A percentile compares a stretch with the other conserved stretches of the same genome.
phyloP scores from a whole-genome alignment of 2,329 filamentous ascomycete genomes.

The Trichoderma arundinaceum region DNA sequence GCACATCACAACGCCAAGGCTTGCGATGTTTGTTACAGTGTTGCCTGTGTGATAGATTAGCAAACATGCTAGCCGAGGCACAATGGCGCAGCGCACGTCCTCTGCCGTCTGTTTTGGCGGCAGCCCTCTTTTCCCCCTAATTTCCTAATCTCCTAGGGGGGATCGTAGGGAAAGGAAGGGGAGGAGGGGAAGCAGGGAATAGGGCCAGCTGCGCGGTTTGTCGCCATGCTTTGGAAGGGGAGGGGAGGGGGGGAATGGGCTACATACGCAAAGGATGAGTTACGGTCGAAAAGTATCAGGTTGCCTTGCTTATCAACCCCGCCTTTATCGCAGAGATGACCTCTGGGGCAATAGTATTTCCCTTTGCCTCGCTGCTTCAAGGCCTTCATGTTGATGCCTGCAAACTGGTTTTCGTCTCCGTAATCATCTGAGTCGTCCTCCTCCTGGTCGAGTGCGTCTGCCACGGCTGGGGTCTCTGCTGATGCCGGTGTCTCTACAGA shows the following conservation, averaged over 20 bases:
- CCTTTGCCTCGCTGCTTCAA: constrained; percentile 50
- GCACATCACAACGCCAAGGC: constrained; percentile 48
- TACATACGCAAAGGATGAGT: constrained; percentile 50
- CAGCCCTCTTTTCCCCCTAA: neutral
- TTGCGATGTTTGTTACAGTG: constrained; percentile 53
- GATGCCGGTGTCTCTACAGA: constrained; percentile 33
- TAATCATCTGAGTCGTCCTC: constrained; percentile 44
- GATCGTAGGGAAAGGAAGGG: neutral
- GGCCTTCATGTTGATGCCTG: constrained; percentile 48
- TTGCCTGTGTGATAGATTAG: constrained; percentile 42
- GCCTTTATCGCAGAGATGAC: constrained; percentile 47
- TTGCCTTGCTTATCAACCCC: constrained; percentile 49
- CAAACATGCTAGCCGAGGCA: constrained; percentile 19
- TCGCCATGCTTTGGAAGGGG: neutral
- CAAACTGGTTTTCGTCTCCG: constrained; percentile 46
- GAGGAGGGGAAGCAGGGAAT: neutral
- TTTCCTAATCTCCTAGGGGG: neutral
- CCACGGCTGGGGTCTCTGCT: neutral
- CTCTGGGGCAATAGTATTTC: constrained; percentile 46
- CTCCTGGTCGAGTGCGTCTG: too few species aligned
- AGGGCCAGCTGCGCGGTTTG: neutral
- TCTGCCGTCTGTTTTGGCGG: neutral
- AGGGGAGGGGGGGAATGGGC: neutral
- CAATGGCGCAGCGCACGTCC: constrained; percentile 9
- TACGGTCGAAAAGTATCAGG: constrained; percentile 49